These are phyloP conservation scores for Cyclotella baltica DNA, from an alignment of 108 stramenopile genomes.

Conservation along the genomic window DNA sequence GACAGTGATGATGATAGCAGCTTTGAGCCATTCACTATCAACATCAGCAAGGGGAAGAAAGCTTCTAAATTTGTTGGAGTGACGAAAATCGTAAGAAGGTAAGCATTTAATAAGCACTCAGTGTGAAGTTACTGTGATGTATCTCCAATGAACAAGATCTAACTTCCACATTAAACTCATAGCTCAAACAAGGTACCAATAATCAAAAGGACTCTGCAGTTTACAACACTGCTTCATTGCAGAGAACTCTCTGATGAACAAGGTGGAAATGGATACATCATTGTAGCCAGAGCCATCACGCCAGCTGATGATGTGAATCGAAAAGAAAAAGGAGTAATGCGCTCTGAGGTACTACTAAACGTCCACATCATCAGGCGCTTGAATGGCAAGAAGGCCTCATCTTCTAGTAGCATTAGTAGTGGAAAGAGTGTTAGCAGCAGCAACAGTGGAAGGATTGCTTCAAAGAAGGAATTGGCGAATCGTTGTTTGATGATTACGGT, in stretches of 20 bases:
- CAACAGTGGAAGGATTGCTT: conserved; percentile 45
- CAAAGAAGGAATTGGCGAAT: conserved; percentile 48
- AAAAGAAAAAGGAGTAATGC: conserved; percentile 28
- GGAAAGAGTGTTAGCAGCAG: conserved; percentile 14
- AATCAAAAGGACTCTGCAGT: conserved; percentile 62
- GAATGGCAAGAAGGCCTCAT: not conserved
- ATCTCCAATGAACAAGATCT: not conserved
- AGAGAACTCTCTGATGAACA: conserved; percentile 58
- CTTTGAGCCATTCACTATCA: conserved; percentile 1
- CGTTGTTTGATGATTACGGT: conserved; percentile 76
- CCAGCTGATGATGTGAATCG: conserved; percentile 32
- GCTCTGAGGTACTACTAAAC: conserved; percentile 45
- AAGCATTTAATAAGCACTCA: not conserved
- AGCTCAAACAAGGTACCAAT: conserved; percentile 63
- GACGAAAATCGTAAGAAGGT: conserved; percentile 71
- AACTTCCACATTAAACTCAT: not conserved
- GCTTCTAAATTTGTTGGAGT: conserved; percentile 58
- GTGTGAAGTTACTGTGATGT: not conserved
- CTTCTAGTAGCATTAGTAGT: not conserved
- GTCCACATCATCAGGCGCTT: conserved; percentile 50
- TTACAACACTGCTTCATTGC: conserved; percentile 71
- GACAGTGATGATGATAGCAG: too few relatives aligned
- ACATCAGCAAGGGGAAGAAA: conserved; percentile 19
- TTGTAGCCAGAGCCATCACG: conserved; percentile 72
- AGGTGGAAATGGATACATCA: conserved; percentile 74